Percentiles rank a stretch among this genome's conserved stretches.
phyloP scores from a whole-genome alignment of 495 filamentous ascomycete genomes.

The Aspergillus homomorphus region DNA sequence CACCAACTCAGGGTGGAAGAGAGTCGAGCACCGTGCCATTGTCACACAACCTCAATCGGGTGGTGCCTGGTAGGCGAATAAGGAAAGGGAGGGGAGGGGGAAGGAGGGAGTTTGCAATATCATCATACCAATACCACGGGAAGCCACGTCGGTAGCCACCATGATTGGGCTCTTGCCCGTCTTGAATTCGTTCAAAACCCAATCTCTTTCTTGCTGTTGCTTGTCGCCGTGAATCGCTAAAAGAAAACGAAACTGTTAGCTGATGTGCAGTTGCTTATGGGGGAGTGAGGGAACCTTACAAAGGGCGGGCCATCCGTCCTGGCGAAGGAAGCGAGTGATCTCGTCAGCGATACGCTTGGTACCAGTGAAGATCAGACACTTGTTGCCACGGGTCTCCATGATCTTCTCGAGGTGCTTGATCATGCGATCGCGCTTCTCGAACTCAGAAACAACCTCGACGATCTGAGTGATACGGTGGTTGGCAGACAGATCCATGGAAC shows the following conservation, averaged over 20 bases:
- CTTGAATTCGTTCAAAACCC: conserved; percentile 99
- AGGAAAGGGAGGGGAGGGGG: conserved; percentile 32
- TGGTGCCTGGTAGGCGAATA: conserved; percentile 33
- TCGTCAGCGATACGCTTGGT: conserved; percentile 99
- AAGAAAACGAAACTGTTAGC: conserved; percentile 41
- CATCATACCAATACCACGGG: conserved; percentile 99
- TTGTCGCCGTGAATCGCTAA: conserved; percentile 98
- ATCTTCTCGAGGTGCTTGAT: conserved; percentile 97
- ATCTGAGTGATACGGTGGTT: conserved; percentile 98
- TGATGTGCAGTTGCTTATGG: neutral
- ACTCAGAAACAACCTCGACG: conserved; percentile 91
- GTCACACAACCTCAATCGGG: conserved; percentile 62
- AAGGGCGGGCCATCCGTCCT: conserved; percentile 97
- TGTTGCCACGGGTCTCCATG: conserved; percentile 93
- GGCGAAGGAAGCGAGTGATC: conserved; percentile 96
- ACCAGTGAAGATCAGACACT: conserved; percentile 92
- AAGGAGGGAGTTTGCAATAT: conserved; percentile 50
- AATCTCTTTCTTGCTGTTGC: conserved; percentile 98
- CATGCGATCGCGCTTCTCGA: conserved; percentile 97
- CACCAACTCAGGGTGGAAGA: conserved; percentile 68
- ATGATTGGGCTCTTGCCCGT: conserved; percentile 85
- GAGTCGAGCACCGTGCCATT: conserved; percentile 85
- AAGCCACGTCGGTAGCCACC: conserved; percentile 95
- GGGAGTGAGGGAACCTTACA: conserved; percentile 59
- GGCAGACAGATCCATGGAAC: conserved; percentile 92